Evolutionary conservation across 139 green algal genomes (phyloP).

Genomic region (Tetradesmus obliquus): DNA sequence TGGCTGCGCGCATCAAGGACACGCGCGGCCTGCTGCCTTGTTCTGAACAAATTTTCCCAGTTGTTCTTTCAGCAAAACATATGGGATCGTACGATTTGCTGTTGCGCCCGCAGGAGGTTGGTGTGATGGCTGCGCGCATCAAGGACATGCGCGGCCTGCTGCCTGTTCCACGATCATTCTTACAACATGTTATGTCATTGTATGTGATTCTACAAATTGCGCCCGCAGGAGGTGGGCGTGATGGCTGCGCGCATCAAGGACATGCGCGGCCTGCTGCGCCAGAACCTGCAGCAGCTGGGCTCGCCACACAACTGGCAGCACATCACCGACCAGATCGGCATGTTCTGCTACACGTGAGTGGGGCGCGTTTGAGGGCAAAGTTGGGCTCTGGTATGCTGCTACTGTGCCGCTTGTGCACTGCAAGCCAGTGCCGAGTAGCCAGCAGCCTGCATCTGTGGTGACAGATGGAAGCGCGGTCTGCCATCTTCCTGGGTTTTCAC

Average conservation of each 20-base stretch:
- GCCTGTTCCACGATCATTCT: no score
- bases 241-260: slow-evolving; percentile 95
- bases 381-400: background rate
- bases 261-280: slow-evolving; percentile 81
- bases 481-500: no score
- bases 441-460: no score
- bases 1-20: slow-evolving; percentile 92
- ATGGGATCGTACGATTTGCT: no score
- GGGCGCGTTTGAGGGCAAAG: no score
- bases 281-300: slow-evolving; percentile 76
- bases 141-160: slow-evolving; percentile 55
- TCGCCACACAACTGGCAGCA: slow-evolving; percentile 53
- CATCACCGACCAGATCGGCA: slow-evolving; percentile 55
- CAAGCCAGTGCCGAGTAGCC: no score
- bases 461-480: no score
- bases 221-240: slow-evolving; percentile 74
- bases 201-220: no score
- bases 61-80: no score
- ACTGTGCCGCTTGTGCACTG: no score
- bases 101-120: background rate
- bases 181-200: no score
- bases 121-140: slow-evolving; percentile 92
- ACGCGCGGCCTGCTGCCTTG: slow-evolving; percentile 82
- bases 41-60: no score
- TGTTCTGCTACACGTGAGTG: slow-evolving; percentile 42